Evolutionary conservation across 192 early-diverging fungal genomes (phyloP).

Genomic region (Coemansia sp.): DNA sequence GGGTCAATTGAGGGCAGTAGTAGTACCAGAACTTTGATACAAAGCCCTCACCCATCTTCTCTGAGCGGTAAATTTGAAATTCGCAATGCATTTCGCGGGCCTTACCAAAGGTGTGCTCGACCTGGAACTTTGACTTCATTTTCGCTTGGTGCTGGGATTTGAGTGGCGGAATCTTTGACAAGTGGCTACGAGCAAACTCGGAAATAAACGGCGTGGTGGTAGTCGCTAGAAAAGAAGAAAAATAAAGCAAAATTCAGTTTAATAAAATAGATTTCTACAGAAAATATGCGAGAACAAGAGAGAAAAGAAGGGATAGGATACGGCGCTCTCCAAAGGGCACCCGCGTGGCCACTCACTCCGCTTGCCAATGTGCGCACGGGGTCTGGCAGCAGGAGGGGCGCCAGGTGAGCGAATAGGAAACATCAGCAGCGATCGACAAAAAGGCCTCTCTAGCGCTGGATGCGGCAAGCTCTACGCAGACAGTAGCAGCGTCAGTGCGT

Average conservation of each 20-base stretch:
- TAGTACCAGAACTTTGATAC: neutral
- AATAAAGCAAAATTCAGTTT: conserved; percentile 2
- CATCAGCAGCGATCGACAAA: conserved; percentile 7
- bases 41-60: neutral
- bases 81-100: neutral
- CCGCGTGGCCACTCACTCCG: conserved; percentile 1
- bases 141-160: conserved; percentile 16
- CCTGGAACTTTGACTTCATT: conserved; percentile 93
- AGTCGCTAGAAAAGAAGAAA: neutral
- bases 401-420: conserved; percentile 10
- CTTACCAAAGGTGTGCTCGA: conserved; percentile 93
- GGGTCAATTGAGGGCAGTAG: neutral
- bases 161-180: neutral
- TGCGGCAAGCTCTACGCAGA: conserved; percentile 7
- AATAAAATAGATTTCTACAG: neutral
- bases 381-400: neutral
- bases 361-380: conserved; percentile 1
- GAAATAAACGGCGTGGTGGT: neutral
- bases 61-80: neutral
- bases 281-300: conserved; percentile 13
- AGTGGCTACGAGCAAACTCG: neutral
- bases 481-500: neutral
- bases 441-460: neutral
- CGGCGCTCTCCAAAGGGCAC: neutral
- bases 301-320: neutral